Base-by-base conservation (phyloP, 2,329 filamentous ascomycete species). In the Thermoascus crustaceus region DNA sequence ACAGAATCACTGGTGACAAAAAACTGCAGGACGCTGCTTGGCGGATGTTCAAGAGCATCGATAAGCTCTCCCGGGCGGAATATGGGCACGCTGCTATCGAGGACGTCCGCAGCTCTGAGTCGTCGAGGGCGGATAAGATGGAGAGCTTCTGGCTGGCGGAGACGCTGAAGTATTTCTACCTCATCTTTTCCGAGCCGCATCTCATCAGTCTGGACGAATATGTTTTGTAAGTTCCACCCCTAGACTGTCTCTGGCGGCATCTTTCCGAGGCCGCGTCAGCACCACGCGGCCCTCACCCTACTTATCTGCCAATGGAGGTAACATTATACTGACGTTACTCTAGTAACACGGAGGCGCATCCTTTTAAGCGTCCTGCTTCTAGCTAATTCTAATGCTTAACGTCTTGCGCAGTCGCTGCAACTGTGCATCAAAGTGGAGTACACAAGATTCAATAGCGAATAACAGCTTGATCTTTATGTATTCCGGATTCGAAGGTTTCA, bases 1-100 rank as follows among this genome's bases (percentile, higher is more conserved):
- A 77, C 45, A 68, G 75, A 13, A 71, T 75, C 29, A 77, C 74
- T 1, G 75, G 75, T 8, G 68, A 76, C 40, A 61, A 61, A 35
- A 57, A 51, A 9, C 57, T 64, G 34, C 59, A 63, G 26, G 65
- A 70, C 23, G 57, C 58, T 1, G 68, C 66, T 3, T 71, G 68
- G 68, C 58, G 60, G 20, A 71, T 71, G 67, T 71, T 70, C 43
- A 50, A 63, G 30, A 62, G 55, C 23, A 64, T 71, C 21, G 63
- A 68, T 17, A 63, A 58, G 20, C 55, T 58, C 32, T 63, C 61
- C 2, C 54, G 57, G 20, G 68, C 68, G 5, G 50, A 58, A 1
- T 60, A 66, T 37, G 67, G 61, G 2, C 57, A 67, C 37, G 65
- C 65, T 4, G 60, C 61, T 2, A 58, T 70, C 14, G 37, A 47